Percentiles rank a stretch among this genome's conserved stretches.
Evolutionary conservation across 768 basidiomycete genomes (phyloP).

Genomic region (Leccinum uliginosum): DNA sequence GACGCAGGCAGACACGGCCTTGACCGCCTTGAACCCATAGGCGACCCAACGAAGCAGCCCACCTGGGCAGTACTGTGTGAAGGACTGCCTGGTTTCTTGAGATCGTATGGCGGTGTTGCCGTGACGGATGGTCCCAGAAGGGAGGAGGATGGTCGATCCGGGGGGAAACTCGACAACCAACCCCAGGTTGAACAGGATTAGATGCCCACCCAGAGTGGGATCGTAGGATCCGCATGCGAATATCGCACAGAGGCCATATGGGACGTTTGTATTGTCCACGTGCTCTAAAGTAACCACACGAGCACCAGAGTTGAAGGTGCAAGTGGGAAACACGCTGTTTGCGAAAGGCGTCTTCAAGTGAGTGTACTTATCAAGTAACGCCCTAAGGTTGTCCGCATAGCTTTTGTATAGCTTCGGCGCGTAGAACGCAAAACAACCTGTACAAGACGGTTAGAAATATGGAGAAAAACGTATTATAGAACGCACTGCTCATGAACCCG

Average conservation of each 20-base stretch:
- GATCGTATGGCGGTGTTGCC: neutral
- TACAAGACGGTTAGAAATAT: neutral
- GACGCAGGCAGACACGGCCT: no score
- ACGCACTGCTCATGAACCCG: neutral
- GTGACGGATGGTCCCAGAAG: neutral
- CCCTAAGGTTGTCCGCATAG: neutral
- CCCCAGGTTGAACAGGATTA: neutral
- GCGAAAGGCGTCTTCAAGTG: constrained; percentile 4
- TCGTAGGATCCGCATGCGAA: constrained; percentile 20
- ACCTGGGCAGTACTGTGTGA: constrained; percentile 5
- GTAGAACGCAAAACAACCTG: neutral
- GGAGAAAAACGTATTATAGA: neutral
- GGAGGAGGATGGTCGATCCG: neutral
- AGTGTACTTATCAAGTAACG: neutral
- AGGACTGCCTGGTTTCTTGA: neutral
- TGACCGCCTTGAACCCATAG: neutral
- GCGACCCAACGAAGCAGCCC: neutral
- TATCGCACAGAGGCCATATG: constrained; percentile 33
- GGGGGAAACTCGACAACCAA: neutral
- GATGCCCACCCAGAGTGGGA: neutral
- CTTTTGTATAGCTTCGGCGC: neutral
- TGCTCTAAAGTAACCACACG: constrained; percentile 15
- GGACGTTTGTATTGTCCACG: constrained; percentile 28
- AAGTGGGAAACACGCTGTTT: constrained; percentile 23
- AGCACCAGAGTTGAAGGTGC: constrained; percentile 30